Evolutionary conservation across 495 filamentous ascomycete species (phyloP), one percentile per base, ranked within the genome.

Genomic region (Xylaria acuta): DNA sequence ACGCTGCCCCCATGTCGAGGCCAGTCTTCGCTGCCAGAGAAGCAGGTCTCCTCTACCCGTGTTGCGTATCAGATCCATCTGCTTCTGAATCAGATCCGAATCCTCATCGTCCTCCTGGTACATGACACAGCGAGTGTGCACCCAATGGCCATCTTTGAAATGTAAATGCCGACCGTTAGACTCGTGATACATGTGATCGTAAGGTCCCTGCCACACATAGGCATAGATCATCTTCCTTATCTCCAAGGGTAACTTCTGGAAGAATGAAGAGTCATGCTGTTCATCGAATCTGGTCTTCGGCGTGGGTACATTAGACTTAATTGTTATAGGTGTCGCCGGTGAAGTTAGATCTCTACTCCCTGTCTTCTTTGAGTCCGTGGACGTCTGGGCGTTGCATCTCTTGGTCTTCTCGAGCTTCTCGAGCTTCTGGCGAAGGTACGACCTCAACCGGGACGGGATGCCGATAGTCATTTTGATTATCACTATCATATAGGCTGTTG

Each of bases 181-280:
- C 7, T 69, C 51, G 36, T 79, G 76, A 51, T 79, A 79, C 53
- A 73, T 74, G 71, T 78, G 60, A 47, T 78, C 77, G 45, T 75
- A 72, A 22, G 59, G 58, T 1, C 72, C 74, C 12, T 32, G 12
- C 77, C 77, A 79, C 22, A 75, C 72, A 58, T 79, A 70, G 22
- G 70, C 64, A 45, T 81, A 81, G 67, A 81, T 76, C 74, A 81
- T 80, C 59, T 71, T 77, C 20, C 79, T 71, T 5, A 81, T 77
- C 66, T 80, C 79, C 2, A 73, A 54, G n/a, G 79, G 79, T 3
- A 81, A 47, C 8, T 75, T 69, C 6, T 69, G 72, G 64, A 81
- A 79, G 64, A 80, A 77, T 3, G 72, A 64, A 56, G 74, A 75
- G 11, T 41, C 40, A 12, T 71, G 56, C 49, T 80, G 74, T 18